phyloP scores from a whole-genome alignment of 352 stramenopile species.

The Phytophthora cactorum region DNA sequence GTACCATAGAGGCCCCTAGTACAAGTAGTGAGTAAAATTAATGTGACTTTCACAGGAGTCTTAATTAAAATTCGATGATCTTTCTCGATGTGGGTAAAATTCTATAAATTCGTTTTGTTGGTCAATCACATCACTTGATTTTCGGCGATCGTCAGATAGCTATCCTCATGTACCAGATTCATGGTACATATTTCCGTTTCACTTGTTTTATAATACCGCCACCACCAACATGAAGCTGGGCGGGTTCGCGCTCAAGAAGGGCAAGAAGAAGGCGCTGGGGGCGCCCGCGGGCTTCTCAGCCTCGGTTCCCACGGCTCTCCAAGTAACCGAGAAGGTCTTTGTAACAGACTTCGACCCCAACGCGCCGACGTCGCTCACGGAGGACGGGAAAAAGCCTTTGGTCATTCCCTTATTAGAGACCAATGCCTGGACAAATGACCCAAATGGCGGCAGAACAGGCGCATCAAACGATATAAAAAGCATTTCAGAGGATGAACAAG shows the following conservation, averaged over 20 bases:
- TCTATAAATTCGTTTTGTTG: no score
- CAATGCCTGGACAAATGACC: constrained; percentile 52
- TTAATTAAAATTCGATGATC: no score
- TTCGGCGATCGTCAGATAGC: no score
- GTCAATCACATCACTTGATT: no score
- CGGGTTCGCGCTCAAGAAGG: constrained; percentile 77
- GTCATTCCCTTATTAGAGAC: constrained; percentile 77
- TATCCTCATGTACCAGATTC: no score
- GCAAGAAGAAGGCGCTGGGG: constrained; percentile 47
- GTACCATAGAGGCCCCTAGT: no score
- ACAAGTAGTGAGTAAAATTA: no score
- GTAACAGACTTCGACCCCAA: constrained; percentile 77
- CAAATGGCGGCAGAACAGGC: constrained; percentile 1
- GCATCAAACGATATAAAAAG: constrained; percentile 4
- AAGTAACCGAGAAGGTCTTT: constrained; percentile 55
- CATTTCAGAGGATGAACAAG: constrained; percentile 39
- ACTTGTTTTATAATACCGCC: no score
- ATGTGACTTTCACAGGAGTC: no score
- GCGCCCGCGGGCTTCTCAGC: constrained; percentile 37
- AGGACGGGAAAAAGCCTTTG: constrained; percentile 43
- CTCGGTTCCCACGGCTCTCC: constrained; percentile 9
- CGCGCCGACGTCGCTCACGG: constrained; percentile 35
- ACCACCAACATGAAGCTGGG: constrained; percentile 60
- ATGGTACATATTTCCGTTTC: no score
- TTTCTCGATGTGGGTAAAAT: no score